Conservation (phyloP, 306 rosid species). For the Fagus crenata region DNA sequence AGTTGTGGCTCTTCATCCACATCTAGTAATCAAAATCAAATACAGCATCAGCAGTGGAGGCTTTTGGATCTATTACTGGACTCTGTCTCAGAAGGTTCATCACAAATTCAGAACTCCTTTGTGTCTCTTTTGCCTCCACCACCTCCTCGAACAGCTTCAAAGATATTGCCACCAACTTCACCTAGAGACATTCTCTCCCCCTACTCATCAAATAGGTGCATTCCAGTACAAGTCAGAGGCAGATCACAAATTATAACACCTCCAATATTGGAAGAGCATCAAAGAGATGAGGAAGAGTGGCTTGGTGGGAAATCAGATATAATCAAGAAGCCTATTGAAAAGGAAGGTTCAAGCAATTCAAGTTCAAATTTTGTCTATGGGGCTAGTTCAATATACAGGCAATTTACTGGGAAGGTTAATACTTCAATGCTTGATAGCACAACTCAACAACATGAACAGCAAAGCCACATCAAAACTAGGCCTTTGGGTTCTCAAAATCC, state of each 20-base stretch:
- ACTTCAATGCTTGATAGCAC: neutral
- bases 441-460: neutral
- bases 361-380: slow-evolving; percentile 2
- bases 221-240: slow-evolving; percentile 27
- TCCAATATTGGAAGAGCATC: slow-evolving; percentile 31
- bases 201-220: slow-evolving; percentile 8
- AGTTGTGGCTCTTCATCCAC: slow-evolving; percentile 18
- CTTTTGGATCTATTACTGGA: slow-evolving; percentile 33
- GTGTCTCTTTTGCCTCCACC: slow-evolving; percentile 48
- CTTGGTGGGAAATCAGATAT: slow-evolving; percentile 17
- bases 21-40: neutral
- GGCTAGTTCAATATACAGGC: slow-evolving; percentile 21
- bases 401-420: slow-evolving; percentile 4
- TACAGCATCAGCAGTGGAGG: slow-evolving; percentile 27
- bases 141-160: slow-evolving; percentile 33
- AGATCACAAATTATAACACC: slow-evolving; percentile 23
- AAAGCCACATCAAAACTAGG: neutral
- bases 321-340: slow-evolving; percentile 6
- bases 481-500: neutral
- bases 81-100: slow-evolving; percentile 25
- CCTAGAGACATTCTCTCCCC: neutral
- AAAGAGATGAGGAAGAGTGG: slow-evolving; percentile 39
- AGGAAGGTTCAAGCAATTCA: slow-evolving; percentile 3
- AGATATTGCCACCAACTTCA: slow-evolving; percentile 32
- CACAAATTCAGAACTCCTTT: slow-evolving; percentile 20